A percentile compares a stretch with the other conserved stretches of the same genome.
phyloP scores from a whole-genome alignment of 2,329 filamentous ascomycete genomes.

The Talaromyces piceae region DNA sequence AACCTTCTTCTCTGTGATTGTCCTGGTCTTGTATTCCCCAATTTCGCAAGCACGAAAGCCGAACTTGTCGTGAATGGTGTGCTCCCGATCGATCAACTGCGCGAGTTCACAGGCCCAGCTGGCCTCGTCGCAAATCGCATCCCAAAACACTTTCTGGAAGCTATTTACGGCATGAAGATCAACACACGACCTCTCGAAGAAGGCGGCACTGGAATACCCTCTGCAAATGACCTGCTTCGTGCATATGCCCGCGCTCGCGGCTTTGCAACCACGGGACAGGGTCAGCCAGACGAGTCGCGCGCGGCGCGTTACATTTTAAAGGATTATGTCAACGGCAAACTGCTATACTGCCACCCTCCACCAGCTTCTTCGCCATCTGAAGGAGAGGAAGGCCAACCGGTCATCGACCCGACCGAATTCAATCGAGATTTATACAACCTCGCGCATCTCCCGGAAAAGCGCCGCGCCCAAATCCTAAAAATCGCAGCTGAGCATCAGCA shows the following conservation, averaged over 20 bases:
- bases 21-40: constrained; percentile 95
- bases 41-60: constrained; percentile 93
- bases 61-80: constrained; percentile 94
- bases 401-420: constrained; percentile 67
- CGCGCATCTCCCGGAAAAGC: constrained; percentile 71
- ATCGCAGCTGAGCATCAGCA: constrained; percentile 37
- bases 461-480: constrained; percentile 52
- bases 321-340: constrained; percentile 94
- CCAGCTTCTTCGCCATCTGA: constrained; percentile 45
- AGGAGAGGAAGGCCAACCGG: constrained; percentile 28
- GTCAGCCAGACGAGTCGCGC: constrained; percentile 86
- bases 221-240: constrained; percentile 72
- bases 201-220: constrained; percentile 81
- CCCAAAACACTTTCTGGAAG: constrained; percentile 81
- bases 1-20: constrained; percentile 93
- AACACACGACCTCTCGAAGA: constrained; percentile 73
- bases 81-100: constrained; percentile 89
- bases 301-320: constrained; percentile 87
- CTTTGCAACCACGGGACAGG: constrained; percentile 80
- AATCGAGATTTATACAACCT: constrained; percentile 85
- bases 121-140: constrained; percentile 77
- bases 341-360: constrained; percentile 85
- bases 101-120: constrained; percentile 83
- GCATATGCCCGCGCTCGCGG: constrained; percentile 85
- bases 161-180: constrained; percentile 89